Base-by-base conservation (phyloP, 257 asterid genomes). In the Voacanga thouarsii region DNA sequence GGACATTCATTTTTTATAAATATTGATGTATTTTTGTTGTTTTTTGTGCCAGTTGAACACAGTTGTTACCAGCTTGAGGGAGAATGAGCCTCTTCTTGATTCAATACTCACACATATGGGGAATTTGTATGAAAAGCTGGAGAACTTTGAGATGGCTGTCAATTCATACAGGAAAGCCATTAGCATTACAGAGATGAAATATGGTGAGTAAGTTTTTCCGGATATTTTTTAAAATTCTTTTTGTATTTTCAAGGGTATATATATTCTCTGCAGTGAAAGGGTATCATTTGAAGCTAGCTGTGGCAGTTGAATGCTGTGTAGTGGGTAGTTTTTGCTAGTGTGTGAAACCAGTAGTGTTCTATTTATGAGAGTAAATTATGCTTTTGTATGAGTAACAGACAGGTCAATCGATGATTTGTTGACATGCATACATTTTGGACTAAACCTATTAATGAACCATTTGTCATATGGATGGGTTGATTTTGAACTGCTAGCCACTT, bases 31-130 rank as follows among this genome's bases (percentile, higher is more conserved):
- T 23, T 79, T 12, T 21, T 72, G 6, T 33, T 5, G 30, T 75
- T 45, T 74, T 70, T 70, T 51, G 39, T 88, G 85, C 81, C 89
- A 95, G 99, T 81, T 92, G 86, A 79, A 83, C 74, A 77, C 81
- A 87, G 83, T 91, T 85, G 95, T 87, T 78, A 79, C 49, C 77
- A 86, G 78, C 80, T 78, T 95, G 81, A 84, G 87, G 69, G 94
- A 93, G 47, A 90, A 89, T 51, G 97, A 89, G 82, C 90, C 83
- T 57, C 87, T 88, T 83, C 83, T 95, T 84, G 97, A 93, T 89
- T 92, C 93, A 37, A 90, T 93, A 82, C 97, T 93, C 82, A 78
- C 87, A 83, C 99, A 95, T 84, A 93, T 95, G 97, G 99, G 94
- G 83, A 95, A 91, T 78, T 86, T 93, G 83, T 83, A 85, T 80